Evolutionary conservation across 2,329 filamentous ascomycete genomes (phyloP), one percentile per base, ranked within the genome.

Genomic region (Acarospora socialis): DNA sequence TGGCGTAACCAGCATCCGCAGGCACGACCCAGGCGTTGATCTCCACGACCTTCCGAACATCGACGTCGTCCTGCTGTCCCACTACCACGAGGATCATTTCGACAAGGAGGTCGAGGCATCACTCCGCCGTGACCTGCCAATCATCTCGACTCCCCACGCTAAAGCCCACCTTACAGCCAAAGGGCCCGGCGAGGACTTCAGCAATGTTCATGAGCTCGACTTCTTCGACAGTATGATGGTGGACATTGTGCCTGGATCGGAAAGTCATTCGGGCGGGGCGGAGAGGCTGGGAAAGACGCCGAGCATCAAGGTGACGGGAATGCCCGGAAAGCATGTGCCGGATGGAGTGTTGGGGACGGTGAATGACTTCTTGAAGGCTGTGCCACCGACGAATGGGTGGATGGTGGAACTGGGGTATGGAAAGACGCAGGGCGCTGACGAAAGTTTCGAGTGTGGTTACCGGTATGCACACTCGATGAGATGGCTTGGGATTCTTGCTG

Each of bases 381-480:
- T 77, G 3, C 74, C 73, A 4, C 74, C 72, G 2, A 75, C 68
- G 1, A 77, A 77, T 45, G 73, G 73, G 19, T 78, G 73, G 71
- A 67, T 78, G 54, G 38, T 78, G 3, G 72, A 78, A 48, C 52
- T 78, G 7, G 72, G 73, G 1, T 61, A 67, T 41, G 42, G 49
- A 21, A 37, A 7, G 30, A 23, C 12, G 8, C 27, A n/a, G 17
- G 35, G 10, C 13, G 36, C 34, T 18, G 42, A 46, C 14, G 33
- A 39, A 1, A 38, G 39, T 8, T 45, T 44, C 28, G n/a, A 41
- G 16, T 41, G 35, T 25, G 42, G 42, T 9, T 45, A 45, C 24
- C 35, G 37, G 41, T 43, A 22, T 10, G 20, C 15, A 19, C 12
- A 31, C 12, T 32, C n/a, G 35, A 34, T 19, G 34, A n/a, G n/a